Evolutionary conservation across 257 asterid species (phyloP).

Genomic region (Solanum bulbocastanum): DNA sequence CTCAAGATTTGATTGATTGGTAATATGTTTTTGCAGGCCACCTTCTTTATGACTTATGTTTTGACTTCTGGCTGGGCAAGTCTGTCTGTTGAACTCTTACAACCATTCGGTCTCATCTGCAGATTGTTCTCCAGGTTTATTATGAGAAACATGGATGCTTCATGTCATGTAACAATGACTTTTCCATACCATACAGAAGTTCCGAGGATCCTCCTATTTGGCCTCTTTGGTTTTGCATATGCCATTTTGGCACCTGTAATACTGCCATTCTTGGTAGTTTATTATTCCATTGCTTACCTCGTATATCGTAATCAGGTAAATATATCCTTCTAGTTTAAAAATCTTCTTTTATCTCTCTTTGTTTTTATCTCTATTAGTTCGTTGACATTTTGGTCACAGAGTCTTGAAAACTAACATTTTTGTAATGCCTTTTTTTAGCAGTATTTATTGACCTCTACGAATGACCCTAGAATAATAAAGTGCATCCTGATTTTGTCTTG

Average conservation of each 20-base stretch:
- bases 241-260: constrained; percentile 71
- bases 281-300: constrained; percentile 64
- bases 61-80: constrained; percentile 95
- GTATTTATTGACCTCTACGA: not conserved
- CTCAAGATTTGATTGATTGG: not conserved
- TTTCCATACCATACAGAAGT: constrained; percentile 81
- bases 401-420: not conserved
- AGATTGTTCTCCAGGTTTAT: constrained; percentile 36
- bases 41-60: constrained; percentile 76
- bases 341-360: not conserved
- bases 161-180: constrained; percentile 32
- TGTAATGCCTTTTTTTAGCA: not conserved
- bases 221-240: constrained; percentile 47
- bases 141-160: constrained; percentile 30
- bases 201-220: constrained; percentile 59
- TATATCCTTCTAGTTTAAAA: not conserved
- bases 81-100: constrained; percentile 69
- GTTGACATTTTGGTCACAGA: not conserved
- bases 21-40: constrained; percentile 43
- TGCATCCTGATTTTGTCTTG: not conserved
- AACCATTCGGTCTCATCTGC: constrained; percentile 52
- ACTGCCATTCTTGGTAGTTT: constrained; percentile 68
- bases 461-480: not conserved
- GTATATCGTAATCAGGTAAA: constrained; percentile 83
- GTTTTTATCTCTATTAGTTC: not conserved